A percentile compares a stretch with the other conserved stretches of the same genome.
Evolutionary conservation across 768 basidiomycete species (phyloP).

Genomic region (Russula virescens): DNA sequence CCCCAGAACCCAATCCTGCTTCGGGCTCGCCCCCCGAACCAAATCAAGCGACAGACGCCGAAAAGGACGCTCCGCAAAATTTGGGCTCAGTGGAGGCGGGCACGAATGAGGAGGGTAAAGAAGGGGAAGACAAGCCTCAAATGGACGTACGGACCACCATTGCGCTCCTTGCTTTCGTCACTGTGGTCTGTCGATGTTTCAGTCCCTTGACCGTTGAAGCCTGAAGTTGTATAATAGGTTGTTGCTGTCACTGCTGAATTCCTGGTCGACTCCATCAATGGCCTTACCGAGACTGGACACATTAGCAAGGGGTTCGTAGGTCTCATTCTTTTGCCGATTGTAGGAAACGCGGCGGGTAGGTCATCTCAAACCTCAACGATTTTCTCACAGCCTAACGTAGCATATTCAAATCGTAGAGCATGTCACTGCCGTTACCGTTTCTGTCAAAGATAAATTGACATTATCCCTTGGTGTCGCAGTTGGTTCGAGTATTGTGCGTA

Average conservation of each 20-base stretch:
- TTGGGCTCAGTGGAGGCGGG: conserved; percentile 13
- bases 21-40: neutral
- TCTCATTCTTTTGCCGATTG: conserved; percentile 83
- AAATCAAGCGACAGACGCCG: neutral
- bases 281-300: conserved; percentile 48
- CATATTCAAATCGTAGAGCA: conserved; percentile 48
- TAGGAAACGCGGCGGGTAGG: conserved; percentile 77
- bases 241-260: conserved; percentile 52
- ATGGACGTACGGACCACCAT: conserved; percentile 34
- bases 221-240: conserved; percentile 26
- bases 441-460: conserved; percentile 84
- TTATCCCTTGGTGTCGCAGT: conserved; percentile 88
- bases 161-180: conserved; percentile 34
- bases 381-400: conserved; percentile 8
- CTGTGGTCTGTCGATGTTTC: conserved; percentile 32
- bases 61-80: neutral
- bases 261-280: conserved; percentile 78
- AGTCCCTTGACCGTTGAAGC: neutral
- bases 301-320: conserved; percentile 84
- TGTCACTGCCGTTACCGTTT: conserved; percentile 86
- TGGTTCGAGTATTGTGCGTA: conserved; percentile 70
- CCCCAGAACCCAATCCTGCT: too few species aligned
- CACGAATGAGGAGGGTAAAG: conserved; percentile 22
- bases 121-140: conserved; percentile 32
- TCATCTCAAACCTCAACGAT: conserved; percentile 7